Evolutionary conservation across 805 yeast species (phyloP).

Genomic region (Candida succiphila): DNA sequence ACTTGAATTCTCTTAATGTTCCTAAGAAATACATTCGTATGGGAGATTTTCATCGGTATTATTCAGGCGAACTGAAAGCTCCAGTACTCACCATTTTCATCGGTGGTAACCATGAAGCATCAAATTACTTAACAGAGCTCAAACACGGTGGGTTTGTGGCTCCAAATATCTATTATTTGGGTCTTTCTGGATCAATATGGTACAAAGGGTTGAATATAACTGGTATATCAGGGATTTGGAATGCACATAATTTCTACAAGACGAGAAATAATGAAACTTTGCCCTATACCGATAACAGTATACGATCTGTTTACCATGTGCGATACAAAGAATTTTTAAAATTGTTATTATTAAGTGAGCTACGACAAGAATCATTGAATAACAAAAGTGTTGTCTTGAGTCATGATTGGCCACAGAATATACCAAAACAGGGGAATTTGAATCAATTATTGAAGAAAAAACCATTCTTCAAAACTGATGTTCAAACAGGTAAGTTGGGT

Average conservation of each 20-base stretch:
- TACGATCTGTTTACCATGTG: constrained; percentile 64
- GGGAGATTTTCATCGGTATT: constrained; percentile 78
- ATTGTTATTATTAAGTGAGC: constrained; percentile 35
- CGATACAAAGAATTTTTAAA: constrained; percentile 55
- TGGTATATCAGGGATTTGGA: constrained; percentile 81
- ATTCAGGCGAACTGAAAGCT: constrained; percentile 46
- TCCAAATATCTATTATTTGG: constrained; percentile 76
- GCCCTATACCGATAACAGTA: constrained; percentile 37
- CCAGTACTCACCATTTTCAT: constrained; percentile 75
- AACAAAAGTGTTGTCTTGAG: constrained; percentile 48
- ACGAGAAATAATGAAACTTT: constrained; percentile 28
- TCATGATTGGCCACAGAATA: constrained; percentile 94
- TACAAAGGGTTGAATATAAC: constrained; percentile 67
- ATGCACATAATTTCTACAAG: constrained; percentile 35
- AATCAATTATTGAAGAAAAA: constrained; percentile 41
- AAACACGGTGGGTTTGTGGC: constrained; percentile 92
- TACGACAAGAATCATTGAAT: constrained; percentile 11
- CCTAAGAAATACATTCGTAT: constrained; percentile 66
- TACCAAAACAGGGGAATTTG: constrained; percentile 56
- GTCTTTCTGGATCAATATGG: constrained; percentile 67
- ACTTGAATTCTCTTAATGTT: constrained; percentile 61
- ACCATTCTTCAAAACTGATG: constrained; percentile 60
- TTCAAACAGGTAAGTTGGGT: constrained; percentile 53
- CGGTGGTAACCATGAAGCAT: constrained; percentile 95
- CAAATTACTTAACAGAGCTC: constrained; percentile 63